These are phyloP conservation scores for Blepharisma japonicum DNA, from an alignment of 73 alveolate species.

Conservation along the genomic window DNA sequence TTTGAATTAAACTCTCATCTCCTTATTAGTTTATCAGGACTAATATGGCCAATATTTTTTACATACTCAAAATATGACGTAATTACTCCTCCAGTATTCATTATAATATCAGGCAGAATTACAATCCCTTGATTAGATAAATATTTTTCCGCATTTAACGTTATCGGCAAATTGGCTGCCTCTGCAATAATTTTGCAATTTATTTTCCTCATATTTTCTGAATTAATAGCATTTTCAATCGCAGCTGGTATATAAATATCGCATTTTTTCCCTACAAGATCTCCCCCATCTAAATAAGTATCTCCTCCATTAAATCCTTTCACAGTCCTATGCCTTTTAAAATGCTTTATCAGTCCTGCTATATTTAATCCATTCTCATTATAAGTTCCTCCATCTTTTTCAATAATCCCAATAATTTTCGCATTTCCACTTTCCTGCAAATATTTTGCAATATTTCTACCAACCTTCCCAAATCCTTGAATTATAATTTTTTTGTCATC, in stretches of 20 bases:
- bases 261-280: conserved; percentile 62
- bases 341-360: conserved; percentile 45
- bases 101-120: conserved; percentile 73
- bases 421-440: conserved; percentile 36
- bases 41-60: conserved; percentile 73
- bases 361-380: conserved; percentile 44
- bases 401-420: conserved; percentile 34
- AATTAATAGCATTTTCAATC: conserved; percentile 68
- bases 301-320: conserved; percentile 74
- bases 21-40: conserved; percentile 80
- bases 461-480: conserved; percentile 51
- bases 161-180: conserved; percentile 82
- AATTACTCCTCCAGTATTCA: conserved; percentile 87
- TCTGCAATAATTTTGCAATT: conserved; percentile 79
- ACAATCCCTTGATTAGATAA: conserved; percentile 63
- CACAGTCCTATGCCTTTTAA: conserved; percentile 60
- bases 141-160: conserved; percentile 67
- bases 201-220: conserved; percentile 63
- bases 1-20: conserved; percentile 57
- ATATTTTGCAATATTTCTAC: conserved; percentile 36
- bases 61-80: conserved; percentile 89
- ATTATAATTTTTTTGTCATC: conserved; percentile 40
- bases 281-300: conserved; percentile 47
- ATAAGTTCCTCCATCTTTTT: conserved; percentile 38
- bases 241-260: conserved; percentile 90